Base-by-base conservation (phyloP, 768 basidiomycete species). In the Tricholoma matsutake region DNA sequence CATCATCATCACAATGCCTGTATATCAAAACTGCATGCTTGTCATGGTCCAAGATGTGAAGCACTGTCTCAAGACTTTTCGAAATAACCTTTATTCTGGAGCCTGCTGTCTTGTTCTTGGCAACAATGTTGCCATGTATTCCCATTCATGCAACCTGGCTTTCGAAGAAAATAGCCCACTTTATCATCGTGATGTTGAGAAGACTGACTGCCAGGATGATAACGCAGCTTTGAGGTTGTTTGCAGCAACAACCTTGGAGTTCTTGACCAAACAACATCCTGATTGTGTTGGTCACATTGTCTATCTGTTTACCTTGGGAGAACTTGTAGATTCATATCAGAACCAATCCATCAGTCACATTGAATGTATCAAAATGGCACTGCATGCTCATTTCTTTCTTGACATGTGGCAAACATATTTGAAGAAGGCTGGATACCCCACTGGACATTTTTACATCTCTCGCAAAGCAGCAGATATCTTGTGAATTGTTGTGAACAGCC, bases 151-250 rank as follows among this genome's bases (percentile, higher is more conserved):
- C 0, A 35, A 66, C 2, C 45, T 76, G 2, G 70, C 70, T 0
- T 49, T 51, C 32, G 57, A 60, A 7, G 56, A 58, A 1, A 54
- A 52, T 10, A 49, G 61, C 0, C 71, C 73, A 0, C 55, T 74
- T 1, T 74, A 54, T 52, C 37, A 57, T n/a, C 68, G 67, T 2
- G 74, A 75, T 62, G 75, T 82, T 1, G 72, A 76, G 16, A 74
- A 74, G 45, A 22, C 78, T 0, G 79, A 83, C 56, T 62, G 72
- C 0, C 79, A 83, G 68, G 81, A 82, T 64, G 78, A 83, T 61
- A 69, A 66, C 59, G 80, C 45, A 10, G 45, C 45, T 7, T 10
- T 22, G 4, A 16, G 45, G 6, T 47, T 47, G 18, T 47, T 47
- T 22, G 22, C 22, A 25, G 45, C 45, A 7, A 47, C 45, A 6